Conservation (phyloP, 768 basidiomycete genomes). For the Lactarius akahatsu region DNA sequence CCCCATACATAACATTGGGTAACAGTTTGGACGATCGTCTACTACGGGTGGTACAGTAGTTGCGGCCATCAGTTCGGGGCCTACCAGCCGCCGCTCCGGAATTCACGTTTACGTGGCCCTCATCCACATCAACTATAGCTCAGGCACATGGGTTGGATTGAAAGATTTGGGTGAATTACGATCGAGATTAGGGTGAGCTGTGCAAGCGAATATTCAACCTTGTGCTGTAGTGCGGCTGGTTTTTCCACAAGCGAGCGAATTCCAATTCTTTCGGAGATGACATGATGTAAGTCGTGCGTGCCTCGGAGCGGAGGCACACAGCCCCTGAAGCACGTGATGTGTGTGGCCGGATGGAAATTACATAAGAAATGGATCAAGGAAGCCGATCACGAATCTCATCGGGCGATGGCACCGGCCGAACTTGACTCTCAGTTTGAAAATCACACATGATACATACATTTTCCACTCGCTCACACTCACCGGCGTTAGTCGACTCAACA, state of each 20-base stretch:
- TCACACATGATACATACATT: neutral
- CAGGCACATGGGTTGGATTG: neutral
- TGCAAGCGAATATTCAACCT: neutral
- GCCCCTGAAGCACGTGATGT: neutral
- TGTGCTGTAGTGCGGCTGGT: neutral
- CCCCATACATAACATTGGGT: neutral
- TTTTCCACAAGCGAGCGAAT: neutral
- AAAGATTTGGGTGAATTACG: neutral
- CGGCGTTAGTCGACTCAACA: neutral
- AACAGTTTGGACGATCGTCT: neutral
- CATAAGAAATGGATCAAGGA: conserved; percentile 1
- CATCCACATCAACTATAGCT: neutral
- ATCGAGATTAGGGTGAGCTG: neutral
- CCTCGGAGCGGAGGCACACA: neutral
- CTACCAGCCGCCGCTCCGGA: neutral
- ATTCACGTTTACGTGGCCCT: neutral
- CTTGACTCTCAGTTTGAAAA: neutral
- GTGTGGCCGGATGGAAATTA: neutral
- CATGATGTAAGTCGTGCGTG: neutral
- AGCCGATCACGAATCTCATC: conserved; percentile 11
- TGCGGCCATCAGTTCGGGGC: neutral
- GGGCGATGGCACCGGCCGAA: neutral
- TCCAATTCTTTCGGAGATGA: conserved; percentile 13
- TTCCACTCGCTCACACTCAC: neutral
- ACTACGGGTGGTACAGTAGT: neutral